A percentile compares a stretch with the other conserved stretches of the same genome.
Evolutionary conservation across 176 grass and related monocot genomes (phyloP).

Genomic region (Pharus latifolius): DNA sequence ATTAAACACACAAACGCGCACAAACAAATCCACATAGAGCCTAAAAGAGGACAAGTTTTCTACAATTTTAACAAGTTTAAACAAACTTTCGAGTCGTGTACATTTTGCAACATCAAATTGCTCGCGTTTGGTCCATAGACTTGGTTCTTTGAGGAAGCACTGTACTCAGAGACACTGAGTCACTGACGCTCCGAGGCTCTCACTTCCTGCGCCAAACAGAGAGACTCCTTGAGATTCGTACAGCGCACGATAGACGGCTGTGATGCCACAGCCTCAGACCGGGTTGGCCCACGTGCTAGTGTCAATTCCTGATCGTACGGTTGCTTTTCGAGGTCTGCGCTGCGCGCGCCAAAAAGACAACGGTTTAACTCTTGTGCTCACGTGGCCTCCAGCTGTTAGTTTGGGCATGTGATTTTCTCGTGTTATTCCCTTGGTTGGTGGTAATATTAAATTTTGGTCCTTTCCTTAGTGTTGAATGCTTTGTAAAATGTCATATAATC

Average conservation of each 20-base stretch:
- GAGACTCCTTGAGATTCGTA: not conserved
- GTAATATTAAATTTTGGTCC: too few species aligned
- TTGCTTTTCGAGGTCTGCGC: not conserved
- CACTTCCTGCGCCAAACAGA: constrained; percentile 4
- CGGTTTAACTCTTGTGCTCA: not conserved
- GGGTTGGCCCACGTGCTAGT: constrained; percentile 13
- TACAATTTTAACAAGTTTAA: too few species aligned
- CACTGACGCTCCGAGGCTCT: constrained; percentile 1
- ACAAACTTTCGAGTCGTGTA: too few species aligned
- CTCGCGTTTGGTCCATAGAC: not conserved
- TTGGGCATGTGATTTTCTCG: not conserved
- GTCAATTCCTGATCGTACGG: not conserved
- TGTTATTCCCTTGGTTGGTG: not conserved
- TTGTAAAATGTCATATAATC: too few species aligned
- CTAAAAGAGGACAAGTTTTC: too few species aligned
- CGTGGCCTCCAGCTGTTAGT: not conserved
- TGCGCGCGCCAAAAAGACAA: not conserved
- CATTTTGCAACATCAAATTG: too few species aligned
- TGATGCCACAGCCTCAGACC: not conserved
- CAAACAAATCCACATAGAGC: too few species aligned
- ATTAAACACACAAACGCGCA: too few species aligned
- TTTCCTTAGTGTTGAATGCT: too few species aligned
- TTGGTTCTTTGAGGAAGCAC: not conserved
- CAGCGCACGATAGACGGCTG: constrained; percentile 4
- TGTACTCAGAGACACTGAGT: not conserved